These are phyloP conservation scores for Annona squamosa DNA, from an alignment of 164 flowering plant genomes.

Conservation along the genomic window DNA sequence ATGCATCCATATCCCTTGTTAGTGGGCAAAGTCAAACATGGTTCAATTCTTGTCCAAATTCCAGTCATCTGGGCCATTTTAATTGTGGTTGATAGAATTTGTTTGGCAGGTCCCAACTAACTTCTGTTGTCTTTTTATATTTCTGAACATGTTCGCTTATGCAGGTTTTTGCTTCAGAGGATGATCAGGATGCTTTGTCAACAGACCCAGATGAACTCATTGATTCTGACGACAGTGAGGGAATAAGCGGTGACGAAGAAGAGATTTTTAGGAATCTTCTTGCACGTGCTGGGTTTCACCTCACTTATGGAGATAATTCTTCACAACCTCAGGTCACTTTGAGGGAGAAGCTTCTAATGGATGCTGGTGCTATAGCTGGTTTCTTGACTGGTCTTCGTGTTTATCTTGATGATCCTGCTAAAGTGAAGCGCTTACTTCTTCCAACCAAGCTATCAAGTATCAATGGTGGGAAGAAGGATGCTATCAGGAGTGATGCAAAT, in stretches of 20 bases:
- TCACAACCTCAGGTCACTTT: conserved; percentile 94
- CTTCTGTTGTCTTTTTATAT: not conserved
- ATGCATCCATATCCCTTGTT: too few relatives aligned
- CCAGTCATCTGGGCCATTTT: not conserved
- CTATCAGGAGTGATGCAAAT: conserved; percentile 53
- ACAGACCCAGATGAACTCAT: conserved; percentile 95
- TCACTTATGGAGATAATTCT: conserved; percentile 88
- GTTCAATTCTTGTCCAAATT: not conserved
- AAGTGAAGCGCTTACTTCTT: conserved; percentile 91
- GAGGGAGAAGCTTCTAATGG: conserved; percentile 93
- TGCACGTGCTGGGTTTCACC: conserved; percentile 91
- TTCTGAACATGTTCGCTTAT: not conserved
- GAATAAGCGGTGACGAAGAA: conserved; percentile 96
- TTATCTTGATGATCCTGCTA: conserved; percentile 98
- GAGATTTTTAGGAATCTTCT: conserved; percentile 91
- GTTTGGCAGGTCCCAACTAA: not conserved
- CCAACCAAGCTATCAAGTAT: conserved; percentile 83
- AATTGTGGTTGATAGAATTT: not conserved
- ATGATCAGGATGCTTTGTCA: conserved; percentile 94
- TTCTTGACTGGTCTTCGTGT: conserved; percentile 96
- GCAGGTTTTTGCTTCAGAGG: conserved; percentile 96
- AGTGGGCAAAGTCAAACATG: not conserved
- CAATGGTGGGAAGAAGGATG: conserved; percentile 65
- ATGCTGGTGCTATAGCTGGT: conserved; percentile 99
- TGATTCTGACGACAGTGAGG: conserved; percentile 98